Base-by-base conservation (phyloP, 805 yeast species). In the Maudiozyma barnettii region DNA sequence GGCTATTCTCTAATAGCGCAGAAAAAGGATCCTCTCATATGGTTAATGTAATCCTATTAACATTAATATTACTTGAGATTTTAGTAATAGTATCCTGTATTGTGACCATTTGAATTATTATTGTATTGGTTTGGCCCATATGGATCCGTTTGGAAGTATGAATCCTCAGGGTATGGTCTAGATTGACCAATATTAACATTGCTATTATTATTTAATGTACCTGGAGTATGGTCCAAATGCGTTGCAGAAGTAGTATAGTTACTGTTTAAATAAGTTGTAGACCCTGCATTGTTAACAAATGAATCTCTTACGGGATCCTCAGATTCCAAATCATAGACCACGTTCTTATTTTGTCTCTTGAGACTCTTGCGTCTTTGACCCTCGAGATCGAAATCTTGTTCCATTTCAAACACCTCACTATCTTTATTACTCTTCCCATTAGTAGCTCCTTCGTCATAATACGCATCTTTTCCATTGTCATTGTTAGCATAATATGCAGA, bases 301-400 rank as follows among this genome's bases (percentile, higher is more conserved):
- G 39, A 36, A 18, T 36, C 22, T 36, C 39, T 36, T 6, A 19
- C 22, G 13, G 20, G 20, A 36, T 36, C 22, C 22, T 36, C 39
- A 7, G 39, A 36, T 9, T 36, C 39, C 5, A 36, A 18, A 18
- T 36, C 39, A 36, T 36, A 36, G 2, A 36, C 21, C 6, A 36
- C 21, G 19, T 43, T 42, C 20, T 38, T 46, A 19, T 45, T 41
- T 39, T 48, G 33, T 41, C 39, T 45, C 18, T 33, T 33, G 8
- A 16, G 18, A 38, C 37, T 23, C 45, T 50, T 59, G 6, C 46
- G 50, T 38, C 52, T 54, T 42, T 59, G 66, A 14, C 56, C 58
- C 46, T 63, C 66, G 16, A 63, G 47, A 51, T 63, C 66, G 38
- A 60, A 61, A 41, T 59, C 64, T 48, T 61, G 58, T 43, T 63